phyloP scores from a whole-genome alignment of 1,139 yeast species.

The Hanseniaspora gamundiae region DNA sequence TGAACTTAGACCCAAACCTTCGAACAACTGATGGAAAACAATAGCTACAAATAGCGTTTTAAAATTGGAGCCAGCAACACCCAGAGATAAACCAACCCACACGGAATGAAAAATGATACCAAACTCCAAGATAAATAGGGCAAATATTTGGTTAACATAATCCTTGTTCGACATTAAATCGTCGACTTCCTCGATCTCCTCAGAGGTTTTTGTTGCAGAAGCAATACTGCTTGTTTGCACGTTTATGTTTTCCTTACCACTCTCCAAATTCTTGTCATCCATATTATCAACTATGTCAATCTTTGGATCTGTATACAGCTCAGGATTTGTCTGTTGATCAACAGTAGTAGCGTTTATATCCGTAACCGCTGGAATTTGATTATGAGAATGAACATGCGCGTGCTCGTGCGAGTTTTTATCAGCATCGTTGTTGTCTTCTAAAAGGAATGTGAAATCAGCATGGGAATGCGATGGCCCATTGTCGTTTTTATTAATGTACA shows the following conservation, averaged over 20 bases:
- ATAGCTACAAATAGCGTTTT: constrained; percentile 65
- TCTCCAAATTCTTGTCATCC: constrained; percentile 8
- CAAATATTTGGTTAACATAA: constrained; percentile 28
- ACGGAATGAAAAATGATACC: constrained; percentile 77
- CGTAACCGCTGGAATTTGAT: background rate
- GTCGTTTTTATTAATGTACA: constrained; percentile 3
- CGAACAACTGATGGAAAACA: constrained; percentile 85
- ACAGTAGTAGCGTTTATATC: background rate
- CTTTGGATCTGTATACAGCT: no score
- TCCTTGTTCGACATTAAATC: constrained; percentile 1
- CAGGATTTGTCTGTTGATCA: no score
- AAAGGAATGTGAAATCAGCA: constrained; percentile 8
- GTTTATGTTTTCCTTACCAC: background rate
- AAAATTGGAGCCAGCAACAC: constrained; percentile 69
- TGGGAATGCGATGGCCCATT: constrained; percentile 5
- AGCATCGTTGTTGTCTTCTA: constrained; percentile 5
- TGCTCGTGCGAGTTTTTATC: background rate
- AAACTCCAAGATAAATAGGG: constrained; percentile 59
- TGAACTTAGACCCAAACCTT: constrained; percentile 85
- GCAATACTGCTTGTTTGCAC: no score
- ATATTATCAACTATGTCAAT: no score
- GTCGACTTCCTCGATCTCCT: background rate
- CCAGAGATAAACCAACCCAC: constrained; percentile 63
- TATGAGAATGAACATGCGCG: background rate
- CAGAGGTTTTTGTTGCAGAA: background rate